phyloP scores from a whole-genome alignment of 2,329 filamentous ascomycete genomes.

The Anisogramma anomala region DNA sequence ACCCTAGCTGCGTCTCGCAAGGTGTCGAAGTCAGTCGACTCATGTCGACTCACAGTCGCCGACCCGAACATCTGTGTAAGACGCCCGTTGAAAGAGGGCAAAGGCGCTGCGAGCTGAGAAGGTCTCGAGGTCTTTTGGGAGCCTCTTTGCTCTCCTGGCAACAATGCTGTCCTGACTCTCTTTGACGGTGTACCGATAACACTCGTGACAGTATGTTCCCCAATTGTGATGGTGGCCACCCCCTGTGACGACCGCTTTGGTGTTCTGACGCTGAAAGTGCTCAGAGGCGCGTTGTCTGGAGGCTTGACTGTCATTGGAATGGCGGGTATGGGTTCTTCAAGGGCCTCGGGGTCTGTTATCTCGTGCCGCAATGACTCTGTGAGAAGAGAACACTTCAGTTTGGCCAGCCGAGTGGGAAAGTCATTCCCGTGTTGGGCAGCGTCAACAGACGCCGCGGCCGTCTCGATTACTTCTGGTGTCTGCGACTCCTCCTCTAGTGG shows the following conservation, averaged over 20 bases:
- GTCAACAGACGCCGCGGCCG: not conserved
- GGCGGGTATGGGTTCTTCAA: constrained; percentile 23
- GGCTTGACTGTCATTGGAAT: constrained; percentile 23
- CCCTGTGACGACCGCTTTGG: constrained; percentile 50
- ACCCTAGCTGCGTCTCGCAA: constrained; percentile 14
- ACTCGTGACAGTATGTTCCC: constrained; percentile 53
- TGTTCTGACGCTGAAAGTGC: constrained; percentile 16
- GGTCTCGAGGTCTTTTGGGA: constrained; percentile 23
- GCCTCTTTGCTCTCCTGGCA: constrained; percentile 21
- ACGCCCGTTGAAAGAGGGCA: constrained; percentile 33
- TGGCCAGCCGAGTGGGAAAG: constrained; percentile 5
- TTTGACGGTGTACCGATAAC: constrained; percentile 49
- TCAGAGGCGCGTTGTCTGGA: constrained; percentile 17
- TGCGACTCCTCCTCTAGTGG: constrained; percentile 3
- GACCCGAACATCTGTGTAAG: constrained; percentile 35
- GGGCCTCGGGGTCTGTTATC: constrained; percentile 6
- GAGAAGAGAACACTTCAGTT: constrained; percentile 9
- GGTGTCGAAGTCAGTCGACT: constrained; percentile 14
- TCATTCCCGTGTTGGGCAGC: not conserved
- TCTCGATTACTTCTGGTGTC: not conserved
- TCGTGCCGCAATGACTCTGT: constrained; percentile 13
- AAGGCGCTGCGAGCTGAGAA: constrained; percentile 18
- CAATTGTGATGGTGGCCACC: constrained; percentile 64
- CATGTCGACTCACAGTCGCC: constrained; percentile 19
- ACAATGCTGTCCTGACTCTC: constrained; percentile 31